Evolutionary conservation across 441 rosid species (phyloP).

Genomic region (Corymbia calophylla): DNA sequence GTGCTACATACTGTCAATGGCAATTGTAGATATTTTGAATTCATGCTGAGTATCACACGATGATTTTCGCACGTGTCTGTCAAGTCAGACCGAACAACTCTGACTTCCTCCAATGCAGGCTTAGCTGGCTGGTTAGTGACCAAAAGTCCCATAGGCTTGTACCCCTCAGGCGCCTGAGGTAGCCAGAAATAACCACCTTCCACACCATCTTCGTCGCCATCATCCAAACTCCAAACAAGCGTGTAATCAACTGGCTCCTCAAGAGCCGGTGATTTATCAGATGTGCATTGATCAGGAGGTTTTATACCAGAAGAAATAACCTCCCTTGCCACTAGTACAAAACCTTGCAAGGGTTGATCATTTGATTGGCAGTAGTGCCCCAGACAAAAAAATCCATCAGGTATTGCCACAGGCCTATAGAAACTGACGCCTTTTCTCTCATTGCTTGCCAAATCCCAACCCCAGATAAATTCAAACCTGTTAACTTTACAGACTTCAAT

Average conservation of each 20-base stretch:
- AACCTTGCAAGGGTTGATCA: conserved; percentile 50
- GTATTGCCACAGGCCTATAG: conserved; percentile 53
- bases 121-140: conserved; percentile 45
- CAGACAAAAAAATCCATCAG: conserved; percentile 48
- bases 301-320: conserved; percentile 14
- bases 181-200: conserved; percentile 72
- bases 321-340: conserved; percentile 52
- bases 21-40: conserved; percentile 20
- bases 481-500: conserved; percentile 43
- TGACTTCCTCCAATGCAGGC: conserved; percentile 59
- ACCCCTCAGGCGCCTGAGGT: conserved; percentile 69
- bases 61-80: conserved; percentile 53
- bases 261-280: conserved; percentile 32
- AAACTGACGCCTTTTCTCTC: conserved; percentile 34
- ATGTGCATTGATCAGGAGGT: background rate
- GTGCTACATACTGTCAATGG: conserved; percentile 59
- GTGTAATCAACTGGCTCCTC: conserved; percentile 51
- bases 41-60: conserved; percentile 19
- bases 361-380: conserved; percentile 69
- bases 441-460: conserved; percentile 27
- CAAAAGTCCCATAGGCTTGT: conserved; percentile 53
- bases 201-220: conserved; percentile 20
- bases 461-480: conserved; percentile 54
- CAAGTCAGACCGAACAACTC: conserved; percentile 73
- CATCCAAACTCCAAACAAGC: conserved; percentile 63